Base-by-base conservation (phyloP, 805 yeast species). In the Kuraishia cidri region DNA sequence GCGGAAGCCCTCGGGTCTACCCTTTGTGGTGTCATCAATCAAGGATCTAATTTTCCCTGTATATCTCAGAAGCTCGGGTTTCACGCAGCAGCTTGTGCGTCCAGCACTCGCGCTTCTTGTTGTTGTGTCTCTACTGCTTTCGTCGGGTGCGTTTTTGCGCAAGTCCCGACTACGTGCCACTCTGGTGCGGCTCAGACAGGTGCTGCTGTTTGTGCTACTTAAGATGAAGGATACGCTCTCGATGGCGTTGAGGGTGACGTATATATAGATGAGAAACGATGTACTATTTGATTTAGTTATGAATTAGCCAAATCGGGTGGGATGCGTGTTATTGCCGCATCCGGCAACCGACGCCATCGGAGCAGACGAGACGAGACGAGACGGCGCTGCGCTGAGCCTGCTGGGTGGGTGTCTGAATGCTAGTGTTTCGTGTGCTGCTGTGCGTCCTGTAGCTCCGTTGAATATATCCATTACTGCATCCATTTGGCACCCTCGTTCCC, bases 191-290 rank as follows among this genome's bases (percentile, higher is more conserved):
- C 41, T 39, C 7, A 43, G 40, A 3, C 24, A 37, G 8, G 13
- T 41, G 14, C 18, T 47, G 13, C 24, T 46, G 12, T 40, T 46
- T 6, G 12, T 48, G 23, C 22, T 46, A 18, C 15, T 18, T 19
- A 40, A 38, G 30, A 16, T 44, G 14, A 40, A 33, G 24, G 45
- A 44, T 30, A 44, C 54, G 2, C 24, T 48, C 6, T 31, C 29
- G 11, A 53, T 53, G 58, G 53, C 54, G 5, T 42, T 50, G 34
- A 50, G 44, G 35, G 42, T 52, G 12, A 40, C 52, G 3, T 51
- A 52, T 33, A 30, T 52, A 13, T 51, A 33, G 26, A 7, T 20
- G 23, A 10, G n/a, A n/a, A n/a, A n/a, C n/a, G n/a, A n/a, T n/a
- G n/a, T n/a, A n/a, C n/a, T n/a, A n/a, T n/a, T n/a, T n/a, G n/a